Base-by-base conservation (phyloP, 768 basidiomycete genomes). In the Nidularia pulvinata region DNA sequence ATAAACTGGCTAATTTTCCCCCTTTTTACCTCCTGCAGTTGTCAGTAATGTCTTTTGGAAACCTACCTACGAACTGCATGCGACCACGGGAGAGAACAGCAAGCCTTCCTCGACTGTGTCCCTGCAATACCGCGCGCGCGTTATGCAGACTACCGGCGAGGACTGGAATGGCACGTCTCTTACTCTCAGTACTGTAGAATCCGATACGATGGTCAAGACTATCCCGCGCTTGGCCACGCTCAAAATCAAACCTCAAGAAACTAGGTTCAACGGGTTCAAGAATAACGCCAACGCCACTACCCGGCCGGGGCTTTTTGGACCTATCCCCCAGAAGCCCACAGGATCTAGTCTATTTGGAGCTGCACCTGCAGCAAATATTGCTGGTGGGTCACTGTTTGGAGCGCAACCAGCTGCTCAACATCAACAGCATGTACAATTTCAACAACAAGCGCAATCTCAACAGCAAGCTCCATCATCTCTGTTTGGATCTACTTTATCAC, bases 41-140 rank as follows among this genome's bases (percentile, higher is more conserved):
- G 84, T 87, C 14, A 69, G 63, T 46, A 66, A 76, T 33, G 80
- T 78, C 1, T 63, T 63, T 22, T 86, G 84, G 84, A 62, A 64
- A 14, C 80, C 84, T 2, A 74, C 73, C 2, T 86, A 86, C 57
- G 85, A 86, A 56, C 73, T 88, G 0, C 78, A 83, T 53, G 82
- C 83, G 2, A 72, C 70, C 0, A 79, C 75, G 19, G 64, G 75
- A 50, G 62, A 70, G 19, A 19, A 19, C 54, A 78, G 77, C 0
- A 73, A 77, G 53, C 75, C 78, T 3, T 75, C 75, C 0, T 61
- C 76, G 5, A 60, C 70, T 0, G 74, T 84, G 25, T 57, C 73
- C 2, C 70, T 88, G 7, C 77, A 83, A 55, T 86, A 85, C 59
- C 79, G 80, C 25, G 83, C 83, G 0, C 69, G 73, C 32, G 70